phyloP scores from a whole-genome alignment of 352 stramenopile genomes.

The Achlya hypogyna region DNA sequence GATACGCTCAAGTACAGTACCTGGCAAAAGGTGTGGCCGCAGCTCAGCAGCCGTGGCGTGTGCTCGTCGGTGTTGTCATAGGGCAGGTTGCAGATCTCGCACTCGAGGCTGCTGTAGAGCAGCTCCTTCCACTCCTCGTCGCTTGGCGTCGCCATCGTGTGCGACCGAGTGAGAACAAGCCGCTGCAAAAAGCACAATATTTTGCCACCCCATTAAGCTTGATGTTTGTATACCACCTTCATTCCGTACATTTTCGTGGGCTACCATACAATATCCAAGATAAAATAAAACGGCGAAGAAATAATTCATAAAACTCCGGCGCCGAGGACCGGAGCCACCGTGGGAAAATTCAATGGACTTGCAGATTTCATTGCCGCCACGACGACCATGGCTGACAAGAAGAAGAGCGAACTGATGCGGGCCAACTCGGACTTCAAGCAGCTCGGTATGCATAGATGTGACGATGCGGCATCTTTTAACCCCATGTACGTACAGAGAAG shows the following conservation, averaged over 20 bases:
- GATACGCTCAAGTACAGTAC: constrained; percentile 20
- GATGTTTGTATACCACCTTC: constrained; percentile 51
- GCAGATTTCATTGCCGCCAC: not conserved
- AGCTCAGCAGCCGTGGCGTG: constrained; percentile 57
- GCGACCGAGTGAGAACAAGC: not conserved
- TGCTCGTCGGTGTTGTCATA: constrained; percentile 66
- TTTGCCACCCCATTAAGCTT: not conserved
- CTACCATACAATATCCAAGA: not conserved
- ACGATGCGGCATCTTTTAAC: no score
- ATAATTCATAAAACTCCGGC: no score
- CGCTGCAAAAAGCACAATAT: not conserved
- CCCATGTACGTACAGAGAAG: constrained; percentile 16
- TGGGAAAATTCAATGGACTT: not conserved
- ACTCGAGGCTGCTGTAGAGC: constrained; percentile 71
- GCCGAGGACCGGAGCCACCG: not conserved
- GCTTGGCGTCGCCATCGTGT: not conserved
- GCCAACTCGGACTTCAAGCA: constrained; percentile 16
- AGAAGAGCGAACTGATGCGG: not conserved
- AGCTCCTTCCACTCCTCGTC: constrained; percentile 47
- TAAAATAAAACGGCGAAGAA: not conserved
- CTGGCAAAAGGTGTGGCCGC: constrained; percentile 80
- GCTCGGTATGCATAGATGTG: constrained; percentile 3
- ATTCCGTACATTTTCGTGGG: constrained; percentile 43
- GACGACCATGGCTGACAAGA: not conserved
- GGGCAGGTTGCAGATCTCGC: constrained; percentile 77